Evolutionary conservation across 805 yeast genomes (phyloP).

Genomic region (Lachancea nothofagi): DNA sequence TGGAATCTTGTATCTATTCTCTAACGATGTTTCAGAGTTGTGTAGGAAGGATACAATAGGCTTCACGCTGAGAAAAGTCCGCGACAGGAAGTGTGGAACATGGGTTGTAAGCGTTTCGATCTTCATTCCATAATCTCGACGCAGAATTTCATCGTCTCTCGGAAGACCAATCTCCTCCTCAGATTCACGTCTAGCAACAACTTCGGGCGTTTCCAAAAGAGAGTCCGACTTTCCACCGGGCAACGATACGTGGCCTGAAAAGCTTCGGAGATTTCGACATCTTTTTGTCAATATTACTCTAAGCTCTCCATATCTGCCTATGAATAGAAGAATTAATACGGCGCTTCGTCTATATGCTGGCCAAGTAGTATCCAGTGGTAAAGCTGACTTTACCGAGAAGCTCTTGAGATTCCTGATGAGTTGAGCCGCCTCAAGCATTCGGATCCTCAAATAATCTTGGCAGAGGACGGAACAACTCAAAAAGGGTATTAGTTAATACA

Average conservation of each 20-base stretch:
- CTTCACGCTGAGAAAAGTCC: slow-evolving; percentile 76
- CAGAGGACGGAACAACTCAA: too few relatives aligned
- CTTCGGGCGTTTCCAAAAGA: slow-evolving; percentile 59
- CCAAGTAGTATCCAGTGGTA: slow-evolving; percentile 43
- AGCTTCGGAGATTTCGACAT: slow-evolving; percentile 59
- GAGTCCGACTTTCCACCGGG: slow-evolving; percentile 92
- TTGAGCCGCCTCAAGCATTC: slow-evolving; percentile 18
- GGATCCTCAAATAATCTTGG: too few relatives aligned
- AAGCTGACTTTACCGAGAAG: slow-evolving; percentile 12
- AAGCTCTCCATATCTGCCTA: slow-evolving; percentile 68
- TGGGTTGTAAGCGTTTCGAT: slow-evolving; percentile 52
- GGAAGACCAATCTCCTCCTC: slow-evolving; percentile 81
- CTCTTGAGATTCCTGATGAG: slow-evolving; percentile 20
- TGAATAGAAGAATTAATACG: slow-evolving; percentile 67
- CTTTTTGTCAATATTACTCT: slow-evolving; percentile 76
- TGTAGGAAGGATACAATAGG: slow-evolving; percentile 71
- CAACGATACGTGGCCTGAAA: slow-evolving; percentile 85
- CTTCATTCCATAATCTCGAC: slow-evolving; percentile 44
- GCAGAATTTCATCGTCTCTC: slow-evolving; percentile 40
- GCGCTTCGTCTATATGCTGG: slow-evolving; percentile 72
- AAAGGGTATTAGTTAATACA: too few relatives aligned
- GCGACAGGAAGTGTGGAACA: slow-evolving; percentile 74
- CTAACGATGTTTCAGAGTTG: slow-evolving; percentile 21
- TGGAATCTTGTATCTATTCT: slow-evolving; percentile 27
- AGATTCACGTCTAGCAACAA: slow-evolving; percentile 76